Percentiles rank a stretch among this genome's conserved stretches.
Evolutionary conservation across 768 basidiomycete genomes (phyloP).

Genomic region (Mycena rosella): DNA sequence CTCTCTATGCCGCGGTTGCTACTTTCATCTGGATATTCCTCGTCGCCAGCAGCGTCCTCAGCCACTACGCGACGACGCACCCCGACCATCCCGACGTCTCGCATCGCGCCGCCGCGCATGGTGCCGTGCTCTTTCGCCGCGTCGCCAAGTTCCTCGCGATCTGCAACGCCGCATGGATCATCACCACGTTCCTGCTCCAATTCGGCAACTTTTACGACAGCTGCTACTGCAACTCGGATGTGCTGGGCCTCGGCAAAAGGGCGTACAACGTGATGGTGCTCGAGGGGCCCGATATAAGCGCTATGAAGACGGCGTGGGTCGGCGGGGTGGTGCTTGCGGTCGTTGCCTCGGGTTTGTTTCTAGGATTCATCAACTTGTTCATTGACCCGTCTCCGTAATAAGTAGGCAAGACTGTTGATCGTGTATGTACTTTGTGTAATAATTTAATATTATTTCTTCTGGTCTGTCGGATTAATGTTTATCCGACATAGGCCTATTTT

Average conservation of each 20-base stretch:
- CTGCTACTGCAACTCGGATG: conserved; percentile 48
- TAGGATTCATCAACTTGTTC: conserved; percentile 19
- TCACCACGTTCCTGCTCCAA: conserved; percentile 46
- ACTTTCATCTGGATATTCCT: conserved; percentile 48
- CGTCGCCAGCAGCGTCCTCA: conserved; percentile 44
- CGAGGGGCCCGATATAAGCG: conserved; percentile 18
- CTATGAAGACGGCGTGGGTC: conserved; percentile 25
- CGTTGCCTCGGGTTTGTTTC: conserved; percentile 7
- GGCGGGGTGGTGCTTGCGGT: conserved; percentile 30
- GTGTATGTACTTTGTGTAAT: no score
- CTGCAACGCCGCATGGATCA: conserved; percentile 42
- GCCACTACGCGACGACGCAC: conserved; percentile 24
- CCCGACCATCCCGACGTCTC: conserved; percentile 6
- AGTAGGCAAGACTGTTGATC: no score
- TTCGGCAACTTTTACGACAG: conserved; percentile 42
- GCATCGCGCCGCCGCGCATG: not conserved
- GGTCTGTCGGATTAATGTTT: no score
- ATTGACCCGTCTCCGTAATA: not conserved
- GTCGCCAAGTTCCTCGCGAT: conserved; percentile 44
- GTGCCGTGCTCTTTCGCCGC: conserved; percentile 42
- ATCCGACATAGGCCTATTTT: no score
- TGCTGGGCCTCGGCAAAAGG: conserved; percentile 33
- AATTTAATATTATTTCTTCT: no score
- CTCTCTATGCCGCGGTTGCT: conserved; percentile 45
- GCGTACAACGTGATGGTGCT: conserved; percentile 29